These are phyloP conservation scores for Pestalotiopsis fici DNA, from an alignment of 2,329 filamentous ascomycete species.

Conservation along the genomic window DNA sequence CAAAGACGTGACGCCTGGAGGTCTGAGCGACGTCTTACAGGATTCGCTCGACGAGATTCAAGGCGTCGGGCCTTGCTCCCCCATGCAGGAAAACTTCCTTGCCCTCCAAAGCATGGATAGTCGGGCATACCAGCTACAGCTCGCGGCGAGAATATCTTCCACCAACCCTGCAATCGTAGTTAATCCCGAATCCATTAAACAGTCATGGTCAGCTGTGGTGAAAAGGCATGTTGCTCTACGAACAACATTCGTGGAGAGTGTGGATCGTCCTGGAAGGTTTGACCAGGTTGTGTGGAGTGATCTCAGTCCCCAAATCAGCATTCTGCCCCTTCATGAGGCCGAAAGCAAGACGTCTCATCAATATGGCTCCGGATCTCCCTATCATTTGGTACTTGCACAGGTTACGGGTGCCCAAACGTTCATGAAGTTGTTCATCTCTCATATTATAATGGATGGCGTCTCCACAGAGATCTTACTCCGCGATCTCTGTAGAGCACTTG, in stretches of 20 bases:
- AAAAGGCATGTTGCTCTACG: slow-evolving; percentile 5
- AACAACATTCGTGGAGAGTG: slow-evolving; percentile 6
- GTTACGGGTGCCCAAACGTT: background rate
- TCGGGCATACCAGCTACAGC: background rate
- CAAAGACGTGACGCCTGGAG: too few relatives aligned
- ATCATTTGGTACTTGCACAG: background rate
- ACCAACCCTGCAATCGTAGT: background rate
- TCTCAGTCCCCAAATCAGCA: background rate
- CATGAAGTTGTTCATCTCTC: background rate
- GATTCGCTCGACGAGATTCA: background rate
- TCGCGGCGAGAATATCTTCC: background rate
- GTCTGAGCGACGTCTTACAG: background rate
- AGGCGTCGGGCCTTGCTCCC: background rate
- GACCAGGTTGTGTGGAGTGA: slow-evolving; percentile 3
- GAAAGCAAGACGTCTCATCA: background rate
- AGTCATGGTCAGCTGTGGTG: background rate
- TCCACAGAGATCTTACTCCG: background rate
- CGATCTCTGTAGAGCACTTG: background rate
- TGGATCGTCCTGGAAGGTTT: slow-evolving; percentile 1
- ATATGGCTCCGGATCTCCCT: background rate
- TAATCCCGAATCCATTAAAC: background rate
- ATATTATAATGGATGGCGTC: background rate
- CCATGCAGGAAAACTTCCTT: slow-evolving; percentile 4
- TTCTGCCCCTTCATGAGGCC: background rate
- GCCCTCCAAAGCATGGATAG: background rate